Evolutionary conservation across 768 basidiomycete species (phyloP), one percentile per base, ranked within the genome.

Genomic region (Leccinum uliginosum): DNA sequence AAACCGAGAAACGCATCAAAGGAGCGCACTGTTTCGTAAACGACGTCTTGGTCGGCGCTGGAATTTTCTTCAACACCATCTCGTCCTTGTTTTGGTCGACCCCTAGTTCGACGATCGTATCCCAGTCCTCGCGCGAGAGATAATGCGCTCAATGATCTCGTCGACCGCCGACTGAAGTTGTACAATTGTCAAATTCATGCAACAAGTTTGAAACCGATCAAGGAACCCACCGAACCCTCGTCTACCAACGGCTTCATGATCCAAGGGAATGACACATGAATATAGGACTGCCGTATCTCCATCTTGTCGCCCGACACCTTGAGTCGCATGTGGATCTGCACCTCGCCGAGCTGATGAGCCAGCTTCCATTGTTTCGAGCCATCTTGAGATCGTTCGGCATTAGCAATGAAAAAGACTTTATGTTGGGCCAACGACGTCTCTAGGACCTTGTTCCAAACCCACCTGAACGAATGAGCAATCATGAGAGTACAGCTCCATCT

Each of bases 401-500:
- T 44, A 52, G 35, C 24, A n/a, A 44, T 4, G n/a, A n/a, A n/a
- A n/a, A n/a, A n/a, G n/a, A n/a, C n/a, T n/a, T n/a, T n/a, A n/a
- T n/a, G n/a, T n/a, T n/a, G n/a, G n/a, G n/a, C n/a, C n/a, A n/a
- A n/a, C n/a, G n/a, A n/a, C n/a, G n/a, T n/a, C n/a, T 44, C 17
- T 17, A 10, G 4, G 4, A 4, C 5, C 3, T 7, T 19, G 6
- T 9, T 24, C 21, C 9, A 51, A 46, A 60, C 59, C 71, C 45
- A 92, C 93, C 80, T 97, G 93, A 47, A 98, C 83, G 63, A 98
- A 93, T 1, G 89, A 84, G 67, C 93, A 90, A 65, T 99, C 97
- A 57, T 97, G 93, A 74, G 98, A 99, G 72, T 98, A 99, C 58
- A 91, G 71, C 53, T 98, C 96, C 77, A 96, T 91, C 76, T 98